A percentile compares a stretch with the other conserved stretches of the same genome.
phyloP scores from a whole-genome alignment of 2,329 filamentous ascomycete genomes.

The Sarocladium strictum region DNA sequence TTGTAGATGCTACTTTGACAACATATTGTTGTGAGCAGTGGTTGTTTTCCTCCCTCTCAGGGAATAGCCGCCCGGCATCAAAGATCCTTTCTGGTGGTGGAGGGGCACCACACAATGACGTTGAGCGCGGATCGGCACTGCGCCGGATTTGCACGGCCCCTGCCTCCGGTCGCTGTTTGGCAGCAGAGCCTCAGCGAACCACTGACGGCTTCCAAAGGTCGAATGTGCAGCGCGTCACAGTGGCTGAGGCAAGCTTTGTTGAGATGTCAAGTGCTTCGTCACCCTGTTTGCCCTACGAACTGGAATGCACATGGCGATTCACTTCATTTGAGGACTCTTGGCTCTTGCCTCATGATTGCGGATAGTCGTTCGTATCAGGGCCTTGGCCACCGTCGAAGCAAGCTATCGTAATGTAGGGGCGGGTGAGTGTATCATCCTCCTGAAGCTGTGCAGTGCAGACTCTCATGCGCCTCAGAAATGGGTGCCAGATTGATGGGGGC shows the following conservation, averaged over 20 bases:
- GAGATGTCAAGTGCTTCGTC: background rate
- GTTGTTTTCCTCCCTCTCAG: no score
- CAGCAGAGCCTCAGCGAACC: constrained; percentile 3
- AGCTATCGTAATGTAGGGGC: background rate
- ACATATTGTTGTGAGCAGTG: no score
- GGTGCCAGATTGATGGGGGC: no score
- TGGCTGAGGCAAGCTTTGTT: constrained; percentile 1
- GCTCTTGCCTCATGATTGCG: background rate
- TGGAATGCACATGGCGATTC: background rate
- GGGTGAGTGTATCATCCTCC: no score
- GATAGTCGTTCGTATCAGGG: background rate
- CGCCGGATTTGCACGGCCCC: background rate
- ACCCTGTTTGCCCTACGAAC: background rate
- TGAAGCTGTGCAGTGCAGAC: no score
- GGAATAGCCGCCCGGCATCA: no score
- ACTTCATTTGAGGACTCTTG: background rate
- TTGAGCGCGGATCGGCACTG: constrained; percentile 2
- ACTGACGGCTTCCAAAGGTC: background rate
- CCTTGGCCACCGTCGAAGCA: background rate
- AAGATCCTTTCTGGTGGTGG: background rate
- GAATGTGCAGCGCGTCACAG: background rate
- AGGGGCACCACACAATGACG: constrained; percentile 5
- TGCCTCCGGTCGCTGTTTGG: background rate
- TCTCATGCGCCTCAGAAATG: no score
- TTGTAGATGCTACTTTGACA: no score